Evolutionary conservation across 108 stramenopile genomes (phyloP), one percentile per base, ranked within the genome.

Genomic region (Aureococcus anophagefferens): DNA sequence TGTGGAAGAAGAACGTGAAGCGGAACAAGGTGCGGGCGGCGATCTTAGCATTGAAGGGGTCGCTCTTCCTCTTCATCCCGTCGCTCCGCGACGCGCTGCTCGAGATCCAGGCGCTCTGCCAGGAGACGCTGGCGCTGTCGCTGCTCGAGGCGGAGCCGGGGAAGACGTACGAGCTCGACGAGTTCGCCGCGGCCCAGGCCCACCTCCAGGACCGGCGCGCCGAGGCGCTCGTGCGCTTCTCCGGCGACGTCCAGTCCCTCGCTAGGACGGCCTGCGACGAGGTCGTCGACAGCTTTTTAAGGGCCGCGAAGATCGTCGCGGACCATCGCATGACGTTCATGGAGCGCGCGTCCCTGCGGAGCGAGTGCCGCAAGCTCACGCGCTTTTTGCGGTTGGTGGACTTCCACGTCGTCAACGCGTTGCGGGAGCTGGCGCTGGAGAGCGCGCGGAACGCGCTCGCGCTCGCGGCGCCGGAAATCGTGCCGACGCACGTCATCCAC

Each of bases 251-350:
- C 5, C 72, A 76, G 21, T 40, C 25, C 15, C 30, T 78, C 5
- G 87, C 81, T n/a, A 78, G 84, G 5, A 73, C 64, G 18, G 83
- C 87, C 17, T 80, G 84, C 62, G 85, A 87, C 64, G 79, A 83
- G 32, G 84, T 86, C 62, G 81, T 87, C 32, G 85, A 87, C 62
- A 62, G 44, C 25, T 87, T 87, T 33, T 65, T 87, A 35, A 74
- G 76, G 62, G 33, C 35, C 35, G 84, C 84, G 59, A 51, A 67
- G n/a, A 85, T 86, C 65, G 76, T 77, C n/a, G 81, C 82, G 4
- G 83, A 87, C 65, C 83, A 83, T 33, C 82, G 70, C 33, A 87
- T 87, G 87, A 86, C 85, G 0, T 87, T 87, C 65, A 87, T 87
- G 87, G 87, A 87, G 72, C 78, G 87, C 13, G 85, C 87, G 7